Base-by-base conservation (phyloP, 345 rosid genomes). In the Arabis hirsuta region DNA sequence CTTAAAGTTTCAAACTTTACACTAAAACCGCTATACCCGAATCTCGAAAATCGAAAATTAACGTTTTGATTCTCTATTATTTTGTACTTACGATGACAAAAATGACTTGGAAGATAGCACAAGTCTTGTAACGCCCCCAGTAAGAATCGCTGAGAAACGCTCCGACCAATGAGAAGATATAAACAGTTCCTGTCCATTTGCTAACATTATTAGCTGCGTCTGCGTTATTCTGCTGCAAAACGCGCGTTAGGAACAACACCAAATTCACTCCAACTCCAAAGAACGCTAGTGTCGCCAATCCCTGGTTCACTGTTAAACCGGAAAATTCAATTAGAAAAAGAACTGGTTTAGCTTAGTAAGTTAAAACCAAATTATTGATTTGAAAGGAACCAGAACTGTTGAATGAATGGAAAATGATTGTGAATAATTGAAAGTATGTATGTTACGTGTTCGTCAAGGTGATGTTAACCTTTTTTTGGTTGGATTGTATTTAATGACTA, bases 121-220 rank as follows among this genome's bases (percentile, higher is more conserved):
- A 90, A 5, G 99, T 96, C 76, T 96, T 96, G 96, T 77, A 92
- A 82, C 99, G 82, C 50, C 99, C 99, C 98, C 99, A 96, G 79
- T 96, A 96, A 55, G 99, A 92, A 72, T 96, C 99, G 50, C 98
- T 92, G 6, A 96, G 86, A 74, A 96, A 92, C 55, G 99, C 99
- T 4, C 99, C 99, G 1, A 96, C 94, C 14, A 96, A 84, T 14
- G 99, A 96, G 88, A 96, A 96, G 60, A 96, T 96, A 53, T 96
- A 96, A 74, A 96, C 99, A 16, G 99, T 95, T 47, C 99, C 99
- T 19, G 98, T 95, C 99, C 99, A 95, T 82, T 95, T 95, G 94
- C 99, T 96, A 10, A 96, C 99, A 48, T 82, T 92, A 66, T 92
- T 96, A 2, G 98, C 99, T 57, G 99, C 99, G 6, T 90, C 97